Evolutionary conservation across 106 monocot species (phyloP), one percentile per base, ranked within the genome.

Genomic region (Phalaenopsis aphrodite): DNA sequence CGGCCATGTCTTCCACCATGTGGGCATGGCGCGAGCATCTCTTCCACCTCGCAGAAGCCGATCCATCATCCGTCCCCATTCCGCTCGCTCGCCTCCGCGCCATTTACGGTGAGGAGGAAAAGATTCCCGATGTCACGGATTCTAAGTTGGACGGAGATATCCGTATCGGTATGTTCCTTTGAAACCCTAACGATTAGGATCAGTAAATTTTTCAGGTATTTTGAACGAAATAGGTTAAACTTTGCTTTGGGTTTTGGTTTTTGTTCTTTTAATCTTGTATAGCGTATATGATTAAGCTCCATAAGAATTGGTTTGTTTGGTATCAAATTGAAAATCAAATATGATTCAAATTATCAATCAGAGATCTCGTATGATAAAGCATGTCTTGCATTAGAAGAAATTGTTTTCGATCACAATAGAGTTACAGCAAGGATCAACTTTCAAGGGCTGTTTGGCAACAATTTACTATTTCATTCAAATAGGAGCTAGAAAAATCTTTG

Each of bases 1-100:
- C 61, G 56, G 82, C 85, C 61, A 84, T 85, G 79, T 77, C 78
- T 46, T 84, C 86, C 24, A 36, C 84, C 56, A 87, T 87, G 85
- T 90, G 89, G 89, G 85, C 76, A 45, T 90, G 89, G 89, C 80
- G 85, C 39, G 84, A 90, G 41, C 49, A 46, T 49, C 85, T 90
- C 75, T 80, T 79, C 83, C 17, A 71, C 49, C 78, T 87, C 75
- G 69, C 78, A n/a, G 77, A 86, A 37, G 65, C 79, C 1, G 80
- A 82, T 58, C 84, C 89, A 36, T 76, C 84, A 38, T 11, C 71
- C 23, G 82, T 55, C 19, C 84, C 82, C 49, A 78, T 90, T 39
- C 66, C 89, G 8, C 61, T 87, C 8, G 55, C 82, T 24, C 83
- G 55, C 47, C 89, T 90, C 72, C 85, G 87, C 18, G 75, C 80